Base-by-base conservation (phyloP, 2,329 filamentous ascomycete genomes). In the Aspergillus cejpii region DNA sequence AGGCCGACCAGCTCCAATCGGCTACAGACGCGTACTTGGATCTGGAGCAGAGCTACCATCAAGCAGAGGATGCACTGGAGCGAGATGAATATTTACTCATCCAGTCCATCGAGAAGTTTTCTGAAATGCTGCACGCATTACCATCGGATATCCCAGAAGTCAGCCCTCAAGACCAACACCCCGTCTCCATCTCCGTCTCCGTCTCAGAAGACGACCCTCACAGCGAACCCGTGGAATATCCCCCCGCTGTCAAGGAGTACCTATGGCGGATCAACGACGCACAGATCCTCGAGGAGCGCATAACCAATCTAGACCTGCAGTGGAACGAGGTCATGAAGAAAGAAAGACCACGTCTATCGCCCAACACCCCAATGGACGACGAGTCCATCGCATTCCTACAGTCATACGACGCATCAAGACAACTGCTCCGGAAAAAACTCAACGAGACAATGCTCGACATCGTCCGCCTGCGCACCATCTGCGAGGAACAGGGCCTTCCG, bases 1-100 rank as follows among this genome's bases (percentile, higher is more conserved):
- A 52, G 17, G 54, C 54, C 31, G 50, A 57, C 17, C 33, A 45
- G n/a, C 49, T 59, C 10, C 53, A 57, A 41, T 38, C 39, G 5
- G 47, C 45, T 3, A 54, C 53, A 12, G 48, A 53, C 4, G 50
- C 52, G 14, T 62, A 63, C 38, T 43, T 56, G 39, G 45, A 43
- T 5, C 44, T 58, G 28, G 61, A 64, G 43, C 44, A 49, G 17
- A 49, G 48, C 8, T 60, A 61, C 33, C 45, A 58, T 19, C 29
- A 52, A n/a, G 41, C 50, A 3, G 61, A 65, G 41, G 54, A 58
- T 15, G 47, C 53, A n/a, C 40, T 64, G 26, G 54, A 54, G 33
- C 45, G 47, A n/a, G 44, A 56, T n/a, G 60, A 65, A 34, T 56
- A 52, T 24, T 26, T 40, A 11, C 49, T 65, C n/a, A 45, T 46